phyloP scores from a whole-genome alignment of 257 asterid species.

The Nicotiana tomentosiformis region DNA sequence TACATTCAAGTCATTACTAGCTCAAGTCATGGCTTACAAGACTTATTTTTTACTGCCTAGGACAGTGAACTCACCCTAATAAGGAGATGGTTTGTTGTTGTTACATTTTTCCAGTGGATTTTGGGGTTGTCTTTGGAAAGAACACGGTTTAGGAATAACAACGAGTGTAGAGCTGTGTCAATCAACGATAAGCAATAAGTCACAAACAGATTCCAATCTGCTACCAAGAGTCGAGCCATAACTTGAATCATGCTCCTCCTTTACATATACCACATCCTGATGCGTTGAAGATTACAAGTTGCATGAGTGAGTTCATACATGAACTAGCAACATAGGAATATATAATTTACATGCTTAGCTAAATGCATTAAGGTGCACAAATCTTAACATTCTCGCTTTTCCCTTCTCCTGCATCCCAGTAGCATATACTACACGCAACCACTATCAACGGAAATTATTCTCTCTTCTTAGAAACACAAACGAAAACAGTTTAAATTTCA shows the following conservation, averaged over 20 bases:
- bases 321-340: background rate
- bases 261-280: background rate
- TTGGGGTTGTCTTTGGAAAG: too few relatives aligned
- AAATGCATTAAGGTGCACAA: background rate
- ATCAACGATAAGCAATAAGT: background rate
- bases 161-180: too few relatives aligned
- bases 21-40: background rate
- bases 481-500: background rate
- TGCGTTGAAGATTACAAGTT: background rate
- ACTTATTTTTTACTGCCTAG: background rate
- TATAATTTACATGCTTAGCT: background rate
- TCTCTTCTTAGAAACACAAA: background rate
- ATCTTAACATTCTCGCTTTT: background rate
- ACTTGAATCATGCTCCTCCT: background rate
- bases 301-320: background rate
- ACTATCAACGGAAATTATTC: background rate
- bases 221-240: background rate
- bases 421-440: background rate
- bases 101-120: too few relatives aligned
- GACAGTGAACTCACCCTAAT: too few relatives aligned
- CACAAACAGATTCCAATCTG: background rate
- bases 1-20: background rate
- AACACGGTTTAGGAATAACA: too few relatives aligned
- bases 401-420: background rate
- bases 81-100: too few relatives aligned